phyloP scores from a whole-genome alignment of 768 basidiomycete genomes.

The Boletus patriciae region DNA sequence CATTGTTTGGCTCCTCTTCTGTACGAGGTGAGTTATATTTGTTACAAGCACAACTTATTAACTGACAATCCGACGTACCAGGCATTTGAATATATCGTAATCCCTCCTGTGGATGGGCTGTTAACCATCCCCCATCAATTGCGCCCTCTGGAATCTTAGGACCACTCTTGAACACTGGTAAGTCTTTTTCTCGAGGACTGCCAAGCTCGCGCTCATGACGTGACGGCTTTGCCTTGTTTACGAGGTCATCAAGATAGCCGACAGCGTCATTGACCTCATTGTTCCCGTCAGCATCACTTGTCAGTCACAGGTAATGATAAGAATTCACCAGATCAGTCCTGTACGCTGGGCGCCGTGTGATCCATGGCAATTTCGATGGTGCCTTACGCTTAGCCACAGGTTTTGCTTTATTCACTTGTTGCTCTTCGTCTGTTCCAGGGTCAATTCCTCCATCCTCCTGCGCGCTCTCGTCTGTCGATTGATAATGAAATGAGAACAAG shows the following conservation, averaged over 20 bases:
- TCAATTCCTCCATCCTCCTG: neutral
- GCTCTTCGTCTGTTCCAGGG: neutral
- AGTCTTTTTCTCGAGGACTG: neutral
- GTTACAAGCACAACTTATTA: too few species aligned
- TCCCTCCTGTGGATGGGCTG: neutral
- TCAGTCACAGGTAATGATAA: too few species aligned
- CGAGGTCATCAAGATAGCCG: neutral
- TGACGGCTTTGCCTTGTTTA: neutral
- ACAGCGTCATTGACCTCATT: neutral
- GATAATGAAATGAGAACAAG: neutral
- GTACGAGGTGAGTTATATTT: too few species aligned
- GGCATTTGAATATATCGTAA: neutral
- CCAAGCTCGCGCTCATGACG: neutral
- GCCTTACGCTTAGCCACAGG: neutral
- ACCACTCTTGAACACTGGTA: neutral
- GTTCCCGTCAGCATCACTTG: too few species aligned
- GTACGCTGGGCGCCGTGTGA: neutral
- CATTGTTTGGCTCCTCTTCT: too few species aligned
- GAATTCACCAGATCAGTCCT: neutral
- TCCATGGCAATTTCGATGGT: neutral
- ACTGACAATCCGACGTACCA: neutral
- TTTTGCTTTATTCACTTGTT: neutral
- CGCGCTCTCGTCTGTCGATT: neutral
- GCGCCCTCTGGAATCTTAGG: neutral
- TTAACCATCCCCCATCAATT: neutral